Evolutionary conservation across 2,329 filamentous ascomycete species (phyloP).

Genomic region (Colletotrichum truncatum): DNA sequence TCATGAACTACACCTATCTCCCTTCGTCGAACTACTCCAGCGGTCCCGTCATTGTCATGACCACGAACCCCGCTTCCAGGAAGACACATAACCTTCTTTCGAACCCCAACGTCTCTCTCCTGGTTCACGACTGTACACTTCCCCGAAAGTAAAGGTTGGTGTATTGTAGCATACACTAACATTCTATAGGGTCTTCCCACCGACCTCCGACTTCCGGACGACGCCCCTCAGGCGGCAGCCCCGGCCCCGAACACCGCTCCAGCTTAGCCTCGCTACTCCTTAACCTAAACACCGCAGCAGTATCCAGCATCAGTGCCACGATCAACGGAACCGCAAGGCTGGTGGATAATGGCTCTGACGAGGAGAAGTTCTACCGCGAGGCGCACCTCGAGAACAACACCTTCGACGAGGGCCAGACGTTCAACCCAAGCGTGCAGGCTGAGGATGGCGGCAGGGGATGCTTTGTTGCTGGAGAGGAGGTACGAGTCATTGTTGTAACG

Average conservation of each 20-base stretch:
- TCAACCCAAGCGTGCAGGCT: conserved; percentile 44
- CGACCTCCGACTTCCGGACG: conserved; percentile 79
- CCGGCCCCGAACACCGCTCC: conserved; percentile 71
- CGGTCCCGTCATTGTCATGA: conserved; percentile 93
- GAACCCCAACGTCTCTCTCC: conserved; percentile 88
- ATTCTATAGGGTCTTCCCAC: conserved; percentile 78
- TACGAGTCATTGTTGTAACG: conserved; percentile 85
- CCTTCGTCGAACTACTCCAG: conserved; percentile 76
- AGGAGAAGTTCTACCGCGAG: conserved; percentile 85
- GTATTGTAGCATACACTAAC: not conserved
- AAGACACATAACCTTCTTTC: conserved; percentile 83
- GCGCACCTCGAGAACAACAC: conserved; percentile 93
- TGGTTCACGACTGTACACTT: conserved; percentile 86
- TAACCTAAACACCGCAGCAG: conserved; percentile 88
- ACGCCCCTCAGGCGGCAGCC: conserved; percentile 68
- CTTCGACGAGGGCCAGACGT: conserved; percentile 67
- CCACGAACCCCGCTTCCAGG: conserved; percentile 80
- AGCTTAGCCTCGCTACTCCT: conserved; percentile 85
- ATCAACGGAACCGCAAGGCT: conserved; percentile 89
- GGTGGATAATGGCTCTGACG: conserved; percentile 76
- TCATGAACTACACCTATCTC: conserved; percentile 99
- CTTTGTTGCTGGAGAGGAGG: conserved; percentile 84
- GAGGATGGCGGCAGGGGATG: conserved; percentile 66
- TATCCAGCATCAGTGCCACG: conserved; percentile 90
- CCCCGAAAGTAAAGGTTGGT: no score